Evolutionary conservation across 805 yeast species (phyloP).

Genomic region (Candida krabiensis): DNA sequence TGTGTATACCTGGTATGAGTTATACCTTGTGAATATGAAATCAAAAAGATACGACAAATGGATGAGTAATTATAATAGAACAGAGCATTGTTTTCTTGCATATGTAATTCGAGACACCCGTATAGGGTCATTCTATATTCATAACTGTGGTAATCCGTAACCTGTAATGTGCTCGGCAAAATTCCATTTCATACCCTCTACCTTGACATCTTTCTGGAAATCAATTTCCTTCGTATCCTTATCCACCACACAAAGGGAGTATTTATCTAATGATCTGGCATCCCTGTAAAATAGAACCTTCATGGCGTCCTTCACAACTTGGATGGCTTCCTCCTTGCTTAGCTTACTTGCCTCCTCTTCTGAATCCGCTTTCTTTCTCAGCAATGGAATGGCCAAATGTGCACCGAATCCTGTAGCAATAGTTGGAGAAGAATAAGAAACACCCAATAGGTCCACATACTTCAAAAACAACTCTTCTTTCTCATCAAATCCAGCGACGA

Average conservation of each 20-base stretch:
- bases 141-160: slow-evolving; percentile 58
- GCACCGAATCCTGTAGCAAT: slow-evolving; percentile 97
- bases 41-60: too few relatives aligned
- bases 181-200: slow-evolving; percentile 82
- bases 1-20: slow-evolving; percentile 57
- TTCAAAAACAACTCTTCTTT: slow-evolving; percentile 71
- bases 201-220: slow-evolving; percentile 52
- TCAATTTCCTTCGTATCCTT: slow-evolving; percentile 62
- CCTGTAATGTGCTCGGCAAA: slow-evolving; percentile 89
- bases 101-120: not conserved
- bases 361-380: slow-evolving; percentile 78
- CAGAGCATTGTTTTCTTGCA: slow-evolving; percentile 1
- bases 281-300: slow-evolving; percentile 94
- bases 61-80: not conserved
- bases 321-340: slow-evolving; percentile 71
- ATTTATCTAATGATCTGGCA: slow-evolving; percentile 89
- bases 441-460: slow-evolving; percentile 90
- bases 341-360: slow-evolving; percentile 75
- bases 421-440: slow-evolving; percentile 82
- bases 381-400: slow-evolving; percentile 87
- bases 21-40: slow-evolving; percentile 29
- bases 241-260: slow-evolving; percentile 74
- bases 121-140: slow-evolving; percentile 2
- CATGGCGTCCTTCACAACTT: slow-evolving; percentile 82
- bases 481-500: slow-evolving; percentile 86